Base-by-base conservation (phyloP, 768 basidiomycete species). In the Boletus huronensis region DNA sequence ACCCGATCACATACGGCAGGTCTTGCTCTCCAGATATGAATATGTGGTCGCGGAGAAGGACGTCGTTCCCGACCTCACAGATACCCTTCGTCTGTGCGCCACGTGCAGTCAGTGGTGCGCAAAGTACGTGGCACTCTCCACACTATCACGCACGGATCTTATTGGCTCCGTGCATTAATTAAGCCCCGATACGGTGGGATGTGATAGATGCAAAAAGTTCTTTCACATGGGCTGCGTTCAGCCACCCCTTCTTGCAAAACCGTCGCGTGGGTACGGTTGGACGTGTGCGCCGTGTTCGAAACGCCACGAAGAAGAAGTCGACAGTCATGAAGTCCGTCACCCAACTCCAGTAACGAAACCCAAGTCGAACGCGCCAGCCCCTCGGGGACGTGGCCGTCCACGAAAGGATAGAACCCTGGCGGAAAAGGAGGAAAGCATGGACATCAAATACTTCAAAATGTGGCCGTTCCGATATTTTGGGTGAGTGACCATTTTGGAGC, bases 381-480 rank as follows among this genome's bases (percentile, higher is more conserved):
- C 82, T 42, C 76, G 86, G 50, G 87, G 87, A 21, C 80, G 87
- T 56, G 89, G 88, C 7, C 77, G 88, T 51, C 90, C 90, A 32
- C 79, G 89, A 43, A 91, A 92, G 65, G 89, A 90, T 64, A 80
- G 82, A 58, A 70, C 70, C 42, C 80, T 85, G 52, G 85, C 87
- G 3, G 89, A 92, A 64, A 83, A 82, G 61, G 89, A 90, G 69
- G 88, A 88, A 71, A 88, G 80, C 57, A 73, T 87, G 53, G 80
- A 84, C 21, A 84, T 91, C 56, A 92, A 88, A 65, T 87, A 91
- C 71, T 93, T 82, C 75, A 91, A 87, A 70, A 87, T 87, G 85
- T 95, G 88, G 91, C 90, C 86, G 4, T 97, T 95, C 74, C 81
- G 97, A 53, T 99, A 99, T 74, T 98, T 98, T 70, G 94, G 94